A percentile compares a stretch with the other conserved stretches of the same genome.
Conservation (phyloP, 257 asterid genomes). For the Capsicum baccatum region DNA sequence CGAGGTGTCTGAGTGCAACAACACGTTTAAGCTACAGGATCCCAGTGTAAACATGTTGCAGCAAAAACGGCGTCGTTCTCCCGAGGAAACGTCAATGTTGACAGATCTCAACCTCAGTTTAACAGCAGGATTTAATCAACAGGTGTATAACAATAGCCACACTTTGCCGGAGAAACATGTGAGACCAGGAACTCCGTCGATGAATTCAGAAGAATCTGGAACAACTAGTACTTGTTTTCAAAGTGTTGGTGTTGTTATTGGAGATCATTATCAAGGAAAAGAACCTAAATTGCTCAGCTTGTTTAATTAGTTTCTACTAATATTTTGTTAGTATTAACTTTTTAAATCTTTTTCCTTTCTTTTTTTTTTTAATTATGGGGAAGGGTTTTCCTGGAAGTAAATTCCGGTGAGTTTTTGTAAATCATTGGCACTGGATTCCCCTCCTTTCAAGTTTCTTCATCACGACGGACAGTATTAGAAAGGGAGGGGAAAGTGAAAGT, state of each 20-base stretch:
- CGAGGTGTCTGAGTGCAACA: conserved; percentile 60
- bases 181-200: conserved; percentile 68
- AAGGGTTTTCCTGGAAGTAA: conserved; percentile 36
- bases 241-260: conserved; percentile 27
- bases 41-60: conserved; percentile 28
- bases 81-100: conserved; percentile 45
- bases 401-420: conserved; percentile 58
- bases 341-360: not conserved
- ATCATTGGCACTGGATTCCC: conserved; percentile 80
- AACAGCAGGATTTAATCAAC: conserved; percentile 47
- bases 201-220: conserved; percentile 81
- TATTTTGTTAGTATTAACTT: conserved; percentile 16
- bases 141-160: conserved; percentile 25
- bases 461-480: conserved; percentile 19
- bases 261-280: conserved; percentile 41
- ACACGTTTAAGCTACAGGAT: conserved; percentile 42
- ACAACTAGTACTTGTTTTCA: conserved; percentile 58
- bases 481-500: conserved; percentile 73
- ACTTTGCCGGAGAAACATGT: conserved; percentile 40
- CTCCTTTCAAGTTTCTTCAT: conserved; percentile 38
- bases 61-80: conserved; percentile 58
- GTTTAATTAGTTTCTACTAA: conserved; percentile 48
- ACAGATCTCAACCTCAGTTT: conserved; percentile 75
- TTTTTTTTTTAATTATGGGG: conserved; percentile 5
- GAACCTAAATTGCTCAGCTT: conserved; percentile 61